phyloP scores from a whole-genome alignment of 345 rosid species.

The Eucalyptus globulus region DNA sequence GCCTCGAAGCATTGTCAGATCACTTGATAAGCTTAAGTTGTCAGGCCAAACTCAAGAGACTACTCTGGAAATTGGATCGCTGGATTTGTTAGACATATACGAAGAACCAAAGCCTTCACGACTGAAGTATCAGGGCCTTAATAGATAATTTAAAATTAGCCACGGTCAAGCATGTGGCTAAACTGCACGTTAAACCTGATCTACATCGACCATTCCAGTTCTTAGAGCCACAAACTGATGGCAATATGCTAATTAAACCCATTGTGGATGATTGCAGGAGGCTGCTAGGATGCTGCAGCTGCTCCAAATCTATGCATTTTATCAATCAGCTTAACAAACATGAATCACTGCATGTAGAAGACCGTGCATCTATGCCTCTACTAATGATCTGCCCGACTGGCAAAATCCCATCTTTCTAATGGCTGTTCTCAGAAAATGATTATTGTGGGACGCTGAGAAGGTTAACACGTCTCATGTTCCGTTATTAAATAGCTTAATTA shows the following conservation, averaged over 20 bases:
- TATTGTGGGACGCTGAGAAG: conserved; percentile 56
- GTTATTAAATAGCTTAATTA: not conserved
- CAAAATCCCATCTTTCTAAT: conserved; percentile 27
- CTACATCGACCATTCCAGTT: too few relatives aligned
- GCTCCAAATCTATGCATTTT: not conserved
- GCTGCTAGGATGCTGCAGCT: too few relatives aligned
- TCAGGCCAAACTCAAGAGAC: not conserved
- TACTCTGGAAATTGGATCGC: not conserved
- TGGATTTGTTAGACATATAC: not conserved
- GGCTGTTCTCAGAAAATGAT: conserved; percentile 34
- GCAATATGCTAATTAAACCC: too few relatives aligned
- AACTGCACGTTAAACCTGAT: too few relatives aligned
- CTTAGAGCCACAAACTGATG: too few relatives aligned
- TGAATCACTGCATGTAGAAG: conserved; percentile 37
- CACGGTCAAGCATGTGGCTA: too few relatives aligned
- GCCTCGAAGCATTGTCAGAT: too few relatives aligned
- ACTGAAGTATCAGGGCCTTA: too few relatives aligned
- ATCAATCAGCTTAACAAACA: not conserved
- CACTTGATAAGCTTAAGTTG: not conserved
- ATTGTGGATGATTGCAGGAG: too few relatives aligned
- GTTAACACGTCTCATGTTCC: conserved; percentile 12
- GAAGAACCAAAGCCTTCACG: too few relatives aligned
- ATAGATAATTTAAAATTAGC: too few relatives aligned
- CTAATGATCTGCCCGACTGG: conserved; percentile 36
- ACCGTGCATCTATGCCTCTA: conserved; percentile 52